A percentile compares a stretch with the other conserved stretches of the same genome.
phyloP scores from a whole-genome alignment of 2,329 filamentous ascomycete species.

The Trichoderma aggressivum region DNA sequence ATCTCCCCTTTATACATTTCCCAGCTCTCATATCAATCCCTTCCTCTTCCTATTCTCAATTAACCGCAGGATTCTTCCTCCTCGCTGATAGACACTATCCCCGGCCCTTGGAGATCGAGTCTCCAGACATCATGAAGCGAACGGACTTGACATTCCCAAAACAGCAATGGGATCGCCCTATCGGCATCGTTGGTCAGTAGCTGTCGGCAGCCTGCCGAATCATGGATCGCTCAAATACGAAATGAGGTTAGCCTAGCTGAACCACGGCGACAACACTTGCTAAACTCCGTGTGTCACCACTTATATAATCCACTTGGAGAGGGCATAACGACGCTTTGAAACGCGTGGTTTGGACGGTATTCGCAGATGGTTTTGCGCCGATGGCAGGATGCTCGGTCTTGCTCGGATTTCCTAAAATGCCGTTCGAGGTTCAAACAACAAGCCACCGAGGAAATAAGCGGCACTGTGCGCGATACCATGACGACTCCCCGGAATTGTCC shows the following conservation, averaged over 20 bases:
- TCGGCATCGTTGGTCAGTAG: background rate
- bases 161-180: conserved; percentile 7
- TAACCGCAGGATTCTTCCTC: background rate
- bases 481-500: background rate
- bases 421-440: background rate
- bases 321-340: background rate
- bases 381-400: background rate
- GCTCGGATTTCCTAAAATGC: conserved; percentile 10
- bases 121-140: background rate
- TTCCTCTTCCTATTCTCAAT: background rate
- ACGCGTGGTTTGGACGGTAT: background rate
- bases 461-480: background rate
- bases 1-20: background rate
- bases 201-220: background rate
- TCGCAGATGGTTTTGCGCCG: background rate
- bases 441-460: background rate
- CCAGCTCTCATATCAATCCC: background rate
- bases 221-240: conserved; percentile 10
- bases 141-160: background rate
- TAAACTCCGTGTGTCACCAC: background rate
- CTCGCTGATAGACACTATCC: background rate
- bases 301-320: background rate
- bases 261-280: background rate
- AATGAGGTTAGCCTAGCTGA: background rate
- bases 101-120: background rate